Evolutionary conservation across 495 filamentous ascomycete genomes (phyloP), one percentile per base, ranked within the genome.

Genomic region (Choiromyces venosus): DNA sequence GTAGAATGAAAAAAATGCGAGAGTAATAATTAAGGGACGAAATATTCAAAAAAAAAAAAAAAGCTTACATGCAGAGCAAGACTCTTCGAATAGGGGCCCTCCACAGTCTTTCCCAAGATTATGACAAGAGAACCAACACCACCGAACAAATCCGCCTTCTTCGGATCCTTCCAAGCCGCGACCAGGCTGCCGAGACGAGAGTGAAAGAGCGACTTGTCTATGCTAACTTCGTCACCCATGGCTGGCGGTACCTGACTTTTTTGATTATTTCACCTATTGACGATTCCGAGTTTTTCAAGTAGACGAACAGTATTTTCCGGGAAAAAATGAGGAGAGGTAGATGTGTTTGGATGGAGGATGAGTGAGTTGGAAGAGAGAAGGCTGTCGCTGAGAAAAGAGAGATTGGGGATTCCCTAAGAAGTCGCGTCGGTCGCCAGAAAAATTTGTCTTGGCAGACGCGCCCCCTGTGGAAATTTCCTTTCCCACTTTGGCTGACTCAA

Each of bases 121-220:
- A 97, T 88, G 76, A 95, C 85, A 79, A 98, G 92, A 37, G 94
- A 96, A 19, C 89, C 89, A 52, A 87, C 93, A 70, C 93, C 94
- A 67, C 86, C 87, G 82, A 97, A 99, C 70, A 93, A 84, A 80
- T 89, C 86, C 84, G 96, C 89, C 75, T 95, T 91, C 85, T 93
- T 97, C 85, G 97, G 93, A 76, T 90, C 86, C 86, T 97, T 98
- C 95, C 96, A 99, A 86, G 92, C 89, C 78, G 90, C 87, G 80
- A 92, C 85, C 77, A 99, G 90, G 81, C 89, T 90, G 70, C 91
- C 90, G 67, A 98, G 87, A 81, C 94, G 95, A 84, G 92, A 92
- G 82, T 96, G 93, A 84, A 99, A 99, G 81, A 88, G 85, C 81
- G 88, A 89, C 83, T 91, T 92, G 85, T 98, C 94, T 84, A 99